Conservation (phyloP, 768 basidiomycete species). For the Chiua virens region DNA sequence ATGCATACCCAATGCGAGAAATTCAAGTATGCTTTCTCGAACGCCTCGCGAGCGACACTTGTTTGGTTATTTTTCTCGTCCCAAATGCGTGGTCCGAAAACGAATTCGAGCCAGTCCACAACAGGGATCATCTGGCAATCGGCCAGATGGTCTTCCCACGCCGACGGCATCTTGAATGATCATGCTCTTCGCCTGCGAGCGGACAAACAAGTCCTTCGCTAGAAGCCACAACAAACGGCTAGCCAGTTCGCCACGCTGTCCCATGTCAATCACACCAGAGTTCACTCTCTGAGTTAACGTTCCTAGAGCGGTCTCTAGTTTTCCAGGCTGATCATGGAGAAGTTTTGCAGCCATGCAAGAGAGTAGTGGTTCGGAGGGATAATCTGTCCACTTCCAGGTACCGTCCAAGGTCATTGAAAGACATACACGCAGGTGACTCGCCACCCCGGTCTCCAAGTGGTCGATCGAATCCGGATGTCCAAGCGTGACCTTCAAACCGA, state of each 20-base stretch:
- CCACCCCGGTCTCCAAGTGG: neutral
- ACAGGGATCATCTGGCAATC: slow-evolving; percentile 14
- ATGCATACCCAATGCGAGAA: slow-evolving; percentile 19
- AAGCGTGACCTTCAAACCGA: no score
- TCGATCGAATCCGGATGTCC: no score
- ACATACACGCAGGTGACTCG: neutral
- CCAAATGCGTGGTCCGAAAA: slow-evolving; percentile 3
- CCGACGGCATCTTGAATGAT: neutral
- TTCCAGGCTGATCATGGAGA: no score
- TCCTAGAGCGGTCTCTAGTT: no score
- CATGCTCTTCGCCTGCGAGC: neutral
- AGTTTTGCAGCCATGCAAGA: no score
- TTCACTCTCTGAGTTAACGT: no score
- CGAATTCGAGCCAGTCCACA: slow-evolving; percentile 10
- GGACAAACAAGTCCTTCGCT: neutral
- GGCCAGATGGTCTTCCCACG: slow-evolving; percentile 2
- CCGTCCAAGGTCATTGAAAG: neutral
- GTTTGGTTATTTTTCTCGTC: neutral
- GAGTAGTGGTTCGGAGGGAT: neutral
- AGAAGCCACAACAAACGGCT: neutral
- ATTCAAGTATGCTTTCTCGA: slow-evolving; percentile 9
- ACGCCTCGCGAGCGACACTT: neutral
- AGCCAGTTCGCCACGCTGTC: no score
- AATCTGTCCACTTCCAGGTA: neutral
- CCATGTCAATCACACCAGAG: no score